These are phyloP conservation scores for Paspalum vaginatum DNA, from an alignment of 176 grass and related monocot genomes.

Conservation along the genomic window DNA sequence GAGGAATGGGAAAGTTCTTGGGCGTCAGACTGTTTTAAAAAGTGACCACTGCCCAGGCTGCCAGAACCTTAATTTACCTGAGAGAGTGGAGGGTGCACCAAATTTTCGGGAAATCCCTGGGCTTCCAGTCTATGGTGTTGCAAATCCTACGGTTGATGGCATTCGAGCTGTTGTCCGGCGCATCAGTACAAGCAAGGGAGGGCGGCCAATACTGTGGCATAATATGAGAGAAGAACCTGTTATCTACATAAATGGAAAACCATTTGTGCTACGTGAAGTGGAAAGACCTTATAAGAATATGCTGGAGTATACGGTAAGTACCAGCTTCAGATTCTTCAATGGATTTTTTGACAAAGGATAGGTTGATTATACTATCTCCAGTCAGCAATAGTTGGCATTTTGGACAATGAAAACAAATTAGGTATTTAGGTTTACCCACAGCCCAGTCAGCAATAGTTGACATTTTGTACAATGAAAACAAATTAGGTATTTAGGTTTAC, in stretches of 20 bases:
- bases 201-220: conserved; percentile 88
- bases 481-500: conserved; percentile 3
- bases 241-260: conserved; percentile 97
- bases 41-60: conserved; percentile 94
- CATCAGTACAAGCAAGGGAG: conserved; percentile 82
- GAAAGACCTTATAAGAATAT: conserved; percentile 99
- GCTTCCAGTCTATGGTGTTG: conserved; percentile 97
- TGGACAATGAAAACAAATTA: neutral
- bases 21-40: conserved; percentile 95
- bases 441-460: neutral
- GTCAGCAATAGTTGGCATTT: neutral
- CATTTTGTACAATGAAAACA: neutral
- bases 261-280: conserved; percentile 97
- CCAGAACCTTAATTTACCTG: conserved; percentile 84
- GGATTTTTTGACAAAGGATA: conserved; percentile 37
- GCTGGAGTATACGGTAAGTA: conserved; percentile 89
- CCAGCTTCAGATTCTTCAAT: conserved; percentile 32
- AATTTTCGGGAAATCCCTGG: conserved; percentile 93
- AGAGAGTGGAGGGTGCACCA: conserved; percentile 96
- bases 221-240: conserved; percentile 99
- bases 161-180: conserved; percentile 82
- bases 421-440: conserved; percentile 7
- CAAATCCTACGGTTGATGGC: conserved; percentile 93
- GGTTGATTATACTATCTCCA: neutral
- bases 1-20: conserved; percentile 96